A percentile compares a stretch with the other conserved stretches of the same genome.
Evolutionary conservation across 129 eudicot genomes (phyloP).

Genomic region (Chrysanthemum seticuspe): DNA sequence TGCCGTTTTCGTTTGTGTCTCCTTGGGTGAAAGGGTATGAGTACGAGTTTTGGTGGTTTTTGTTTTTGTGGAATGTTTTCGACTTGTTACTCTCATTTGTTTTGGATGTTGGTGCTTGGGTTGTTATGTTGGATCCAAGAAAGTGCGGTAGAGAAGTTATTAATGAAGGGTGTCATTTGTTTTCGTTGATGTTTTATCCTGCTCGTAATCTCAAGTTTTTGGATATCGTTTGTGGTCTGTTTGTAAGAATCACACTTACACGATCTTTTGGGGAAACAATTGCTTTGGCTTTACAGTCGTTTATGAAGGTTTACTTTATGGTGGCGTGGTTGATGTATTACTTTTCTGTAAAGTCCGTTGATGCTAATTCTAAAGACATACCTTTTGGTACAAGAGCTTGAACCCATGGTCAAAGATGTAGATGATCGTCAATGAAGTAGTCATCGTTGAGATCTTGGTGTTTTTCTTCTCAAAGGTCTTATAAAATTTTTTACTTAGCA

Average conservation of each 20-base stretch:
- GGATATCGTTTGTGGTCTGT: conserved; percentile 62
- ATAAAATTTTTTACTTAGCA: no score
- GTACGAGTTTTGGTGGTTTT: conserved; percentile 53
- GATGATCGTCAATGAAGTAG: conserved; percentile 39
- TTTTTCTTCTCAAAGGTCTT: conserved; percentile 21
- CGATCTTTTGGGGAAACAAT: conserved; percentile 45
- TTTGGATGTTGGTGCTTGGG: conserved; percentile 81
- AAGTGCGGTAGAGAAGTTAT: conserved; percentile 64
- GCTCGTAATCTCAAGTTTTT: conserved; percentile 62
- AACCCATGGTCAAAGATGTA: conserved; percentile 50
- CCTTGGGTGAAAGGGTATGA: conserved; percentile 68
- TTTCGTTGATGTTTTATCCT: conserved; percentile 50
- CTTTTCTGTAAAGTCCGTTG: conserved; percentile 66
- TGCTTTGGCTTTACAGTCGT: conserved; percentile 52
- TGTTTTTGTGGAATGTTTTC: conserved; percentile 58
- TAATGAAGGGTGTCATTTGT: conserved; percentile 70
- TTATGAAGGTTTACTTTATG: conserved; percentile 83
- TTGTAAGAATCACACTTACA: conserved; percentile 49
- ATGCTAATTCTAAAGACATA: conserved; percentile 46
- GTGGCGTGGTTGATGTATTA: conserved; percentile 80
- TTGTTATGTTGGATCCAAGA: conserved; percentile 75
- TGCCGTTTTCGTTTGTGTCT: conserved; percentile 69
- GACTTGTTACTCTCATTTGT: conserved; percentile 56
- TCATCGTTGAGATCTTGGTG: conserved; percentile 29
- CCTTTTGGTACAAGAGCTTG: conserved; percentile 73